A percentile compares a stretch with the other conserved stretches of the same genome.
Evolutionary conservation across 257 asterid genomes (phyloP).

Genomic region (Scutellaria barbata): DNA sequence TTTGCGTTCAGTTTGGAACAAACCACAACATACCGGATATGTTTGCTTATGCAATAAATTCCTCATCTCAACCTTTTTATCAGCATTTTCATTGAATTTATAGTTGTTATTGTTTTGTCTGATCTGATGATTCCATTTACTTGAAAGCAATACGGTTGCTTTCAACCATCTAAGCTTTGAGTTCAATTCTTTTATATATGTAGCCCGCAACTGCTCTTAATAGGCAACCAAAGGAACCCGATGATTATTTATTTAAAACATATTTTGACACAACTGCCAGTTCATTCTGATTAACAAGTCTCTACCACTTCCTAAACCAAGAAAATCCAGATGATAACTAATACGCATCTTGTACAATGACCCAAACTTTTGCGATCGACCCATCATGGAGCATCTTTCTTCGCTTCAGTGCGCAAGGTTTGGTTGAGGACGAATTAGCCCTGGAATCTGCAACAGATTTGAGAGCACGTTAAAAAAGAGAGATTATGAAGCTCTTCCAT

Average conservation of each 20-base stretch:
- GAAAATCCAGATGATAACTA: not conserved
- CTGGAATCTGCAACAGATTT: slow-evolving; percentile 53
- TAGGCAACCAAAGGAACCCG: too few species aligned
- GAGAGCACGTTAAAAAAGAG: too few species aligned
- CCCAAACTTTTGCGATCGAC: not conserved
- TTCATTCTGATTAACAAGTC: not conserved
- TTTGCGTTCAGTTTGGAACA: too few species aligned
- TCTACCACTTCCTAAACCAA: not conserved
- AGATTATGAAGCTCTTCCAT: too few species aligned
- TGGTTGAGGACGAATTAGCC: slow-evolving; percentile 42
- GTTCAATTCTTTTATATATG: not conserved
- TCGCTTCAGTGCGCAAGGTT: slow-evolving; percentile 24
- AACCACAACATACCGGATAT: not conserved
- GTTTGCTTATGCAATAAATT: not conserved
- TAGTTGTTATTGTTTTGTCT: too few species aligned
- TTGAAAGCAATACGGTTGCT: too few species aligned
- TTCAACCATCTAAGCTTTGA: not conserved
- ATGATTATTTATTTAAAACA: not conserved
- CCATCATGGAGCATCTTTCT: not conserved
- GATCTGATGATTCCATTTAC: too few species aligned
- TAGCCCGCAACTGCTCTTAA: not conserved
- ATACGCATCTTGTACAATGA: slow-evolving; percentile 14
- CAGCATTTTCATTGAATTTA: too few species aligned
- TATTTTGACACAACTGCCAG: not conserved
- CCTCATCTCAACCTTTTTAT: too few species aligned